Evolutionary conservation across 2,329 filamentous ascomycete species (phyloP).

Genomic region (Raffaelea arxii): DNA sequence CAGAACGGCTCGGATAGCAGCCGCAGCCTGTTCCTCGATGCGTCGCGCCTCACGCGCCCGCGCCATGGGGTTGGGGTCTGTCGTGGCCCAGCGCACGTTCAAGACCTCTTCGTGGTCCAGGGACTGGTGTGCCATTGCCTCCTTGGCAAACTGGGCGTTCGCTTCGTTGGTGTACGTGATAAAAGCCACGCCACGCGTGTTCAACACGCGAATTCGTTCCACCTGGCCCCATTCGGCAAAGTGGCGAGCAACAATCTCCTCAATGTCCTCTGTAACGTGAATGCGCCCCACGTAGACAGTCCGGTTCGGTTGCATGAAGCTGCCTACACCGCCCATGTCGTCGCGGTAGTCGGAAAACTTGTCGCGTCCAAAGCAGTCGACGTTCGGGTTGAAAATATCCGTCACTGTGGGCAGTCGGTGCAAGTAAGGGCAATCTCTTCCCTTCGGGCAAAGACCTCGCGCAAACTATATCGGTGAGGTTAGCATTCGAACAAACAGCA

Average conservation of each 20-base stretch:
- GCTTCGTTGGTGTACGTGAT: slow-evolving; percentile 89
- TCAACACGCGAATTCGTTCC: slow-evolving; percentile 80
- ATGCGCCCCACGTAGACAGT: slow-evolving; percentile 92
- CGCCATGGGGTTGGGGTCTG: slow-evolving; percentile 90
- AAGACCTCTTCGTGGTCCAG: slow-evolving; percentile 87
- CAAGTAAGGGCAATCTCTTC: slow-evolving; percentile 87
- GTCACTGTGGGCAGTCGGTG: slow-evolving; percentile 80
- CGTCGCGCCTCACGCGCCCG: slow-evolving; percentile 81
- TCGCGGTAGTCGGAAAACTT: slow-evolving; percentile 90
- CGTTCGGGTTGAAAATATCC: slow-evolving; percentile 86
- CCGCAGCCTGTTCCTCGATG: slow-evolving; percentile 92
- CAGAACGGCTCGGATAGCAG: slow-evolving; percentile 79
- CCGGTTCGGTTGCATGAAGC: slow-evolving; percentile 86
- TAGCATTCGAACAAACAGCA: slow-evolving; percentile 46
- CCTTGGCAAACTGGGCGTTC: slow-evolving; percentile 83
- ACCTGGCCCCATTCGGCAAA: slow-evolving; percentile 96
- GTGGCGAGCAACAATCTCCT: slow-evolving; percentile 88
- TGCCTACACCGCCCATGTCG: slow-evolving; percentile 95
- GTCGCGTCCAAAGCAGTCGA: slow-evolving; percentile 91
- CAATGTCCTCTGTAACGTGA: slow-evolving; percentile 92
- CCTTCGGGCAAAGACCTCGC: slow-evolving; percentile 64
- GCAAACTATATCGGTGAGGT: slow-evolving; percentile 54
- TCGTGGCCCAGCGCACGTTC: slow-evolving; percentile 95
- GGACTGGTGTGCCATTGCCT: slow-evolving; percentile 91
- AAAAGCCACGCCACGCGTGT: slow-evolving; percentile 83